Conservation (phyloP, 306 rosid species). For the Sesbania bispinosa region DNA sequence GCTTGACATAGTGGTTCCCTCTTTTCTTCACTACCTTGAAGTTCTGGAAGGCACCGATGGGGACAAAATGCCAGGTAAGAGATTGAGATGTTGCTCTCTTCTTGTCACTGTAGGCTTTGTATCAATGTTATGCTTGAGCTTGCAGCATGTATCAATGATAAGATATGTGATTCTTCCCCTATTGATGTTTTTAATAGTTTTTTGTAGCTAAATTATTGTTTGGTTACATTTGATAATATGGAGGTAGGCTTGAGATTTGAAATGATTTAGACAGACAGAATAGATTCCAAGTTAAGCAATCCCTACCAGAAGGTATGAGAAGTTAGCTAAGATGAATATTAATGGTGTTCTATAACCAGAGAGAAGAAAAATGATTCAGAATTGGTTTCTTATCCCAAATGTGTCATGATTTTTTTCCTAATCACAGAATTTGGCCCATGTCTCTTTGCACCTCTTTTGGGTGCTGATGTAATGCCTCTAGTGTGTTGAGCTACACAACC, state of each 20-base stretch:
- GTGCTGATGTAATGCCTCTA: background rate
- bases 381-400: background rate
- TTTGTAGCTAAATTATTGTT: background rate
- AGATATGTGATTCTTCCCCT: background rate
- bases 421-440: background rate
- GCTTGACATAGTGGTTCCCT: slow-evolving; percentile 92
- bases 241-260: slow-evolving; percentile 2
- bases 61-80: slow-evolving; percentile 90
- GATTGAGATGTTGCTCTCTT: background rate
- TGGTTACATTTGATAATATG: slow-evolving; percentile 2
- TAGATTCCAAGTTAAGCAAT: background rate
- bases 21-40: slow-evolving; percentile 96
- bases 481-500: background rate
- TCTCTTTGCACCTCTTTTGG: slow-evolving; percentile 2
- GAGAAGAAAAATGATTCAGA: background rate
- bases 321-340: slow-evolving; percentile 4
- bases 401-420: background rate
- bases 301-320: background rate
- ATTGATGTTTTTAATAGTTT: background rate
- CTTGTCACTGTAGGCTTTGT: background rate
- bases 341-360: background rate
- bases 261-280: background rate
- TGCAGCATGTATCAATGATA: background rate
- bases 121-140: background rate
- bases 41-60: slow-evolving; percentile 98